A percentile compares a stretch with the other conserved stretches of the same genome.
phyloP scores from a whole-genome alignment of 2,329 filamentous ascomycete species.

The Graphiopsis chlorocephala region DNA sequence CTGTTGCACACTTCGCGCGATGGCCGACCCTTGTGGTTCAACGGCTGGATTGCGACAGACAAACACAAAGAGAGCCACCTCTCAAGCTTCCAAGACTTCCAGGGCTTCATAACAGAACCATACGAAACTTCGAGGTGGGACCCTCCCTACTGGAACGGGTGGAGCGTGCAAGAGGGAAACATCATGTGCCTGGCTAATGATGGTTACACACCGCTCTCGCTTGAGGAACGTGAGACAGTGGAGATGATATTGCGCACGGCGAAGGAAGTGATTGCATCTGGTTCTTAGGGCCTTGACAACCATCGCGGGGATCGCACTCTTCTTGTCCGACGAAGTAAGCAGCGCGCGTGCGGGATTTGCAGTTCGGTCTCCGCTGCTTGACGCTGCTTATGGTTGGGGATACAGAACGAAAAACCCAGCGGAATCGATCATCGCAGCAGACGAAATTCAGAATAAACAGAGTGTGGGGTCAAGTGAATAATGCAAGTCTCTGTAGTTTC shows the following conservation, averaged over 20 bases:
- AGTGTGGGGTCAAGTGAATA: too few relatives aligned
- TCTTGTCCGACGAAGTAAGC: too few relatives aligned
- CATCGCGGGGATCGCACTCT: too few relatives aligned
- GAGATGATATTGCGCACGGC: background rate
- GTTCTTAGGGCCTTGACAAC: background rate
- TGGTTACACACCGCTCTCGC: background rate
- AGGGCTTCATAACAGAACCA: background rate
- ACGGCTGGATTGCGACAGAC: conserved; percentile 44
- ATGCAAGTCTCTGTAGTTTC: too few relatives aligned
- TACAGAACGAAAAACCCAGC: too few relatives aligned
- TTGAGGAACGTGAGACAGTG: background rate
- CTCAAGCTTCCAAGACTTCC: background rate
- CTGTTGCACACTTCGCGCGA: conserved; percentile 42
- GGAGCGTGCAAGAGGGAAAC: background rate
- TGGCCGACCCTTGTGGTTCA: conserved; percentile 48
- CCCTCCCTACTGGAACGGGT: background rate
- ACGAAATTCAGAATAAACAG: too few relatives aligned
- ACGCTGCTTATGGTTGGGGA: too few relatives aligned
- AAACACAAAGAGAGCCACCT: conserved; percentile 37
- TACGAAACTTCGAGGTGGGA: background rate
- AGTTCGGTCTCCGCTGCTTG: too few relatives aligned
- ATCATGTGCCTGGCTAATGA: background rate
- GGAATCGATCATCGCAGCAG: too few relatives aligned
- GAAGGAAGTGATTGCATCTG: background rate
- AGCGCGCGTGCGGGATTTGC: too few relatives aligned